Base-by-base conservation (phyloP, 1,284 basidiomycete genomes). In the Meira nashicola region DNA sequence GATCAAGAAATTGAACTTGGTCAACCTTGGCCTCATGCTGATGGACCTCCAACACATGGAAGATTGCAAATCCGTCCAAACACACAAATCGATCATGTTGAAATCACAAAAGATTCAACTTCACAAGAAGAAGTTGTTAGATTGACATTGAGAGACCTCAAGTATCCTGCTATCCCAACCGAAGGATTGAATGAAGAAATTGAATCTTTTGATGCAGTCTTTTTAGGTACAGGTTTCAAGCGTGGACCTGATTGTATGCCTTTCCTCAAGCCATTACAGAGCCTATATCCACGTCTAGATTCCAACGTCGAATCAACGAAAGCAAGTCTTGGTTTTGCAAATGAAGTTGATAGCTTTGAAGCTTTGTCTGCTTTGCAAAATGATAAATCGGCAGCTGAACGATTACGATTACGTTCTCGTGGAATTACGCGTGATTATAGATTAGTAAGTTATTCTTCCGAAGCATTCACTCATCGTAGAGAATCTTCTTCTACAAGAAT, bases 341-440 rank as follows among this genome's bases (percentile, higher is more conserved):
- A 47, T 14, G 71, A 75, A 21, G 64, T 62, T n/a, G 71, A 74
- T 33, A 44, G 21, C 8, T 21, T 21, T 14, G 53, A 49, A 15
- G n/a, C 43, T 7, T 17, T 43, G 12, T 19, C 28, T 23, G 44
- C 38, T 2, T 23, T 47, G 23, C 10, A 47, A 17, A 23, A 54
- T 59, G 60, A 59, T n/a, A 64, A 67, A 60, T 37, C 65, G 68
- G 21, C 65, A 73, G 40, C 69, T 74, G 23, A 53, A 65, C 10
- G 59, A 58, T n/a, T 64, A 66, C 12, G 63, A 53, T 25, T 41
- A 19, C 53, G 68, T 9, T 58, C 63, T 50, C 71, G 75, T 8
- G 75, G 75, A 7, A 75, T 77, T 54, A 67, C 74, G 15, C 58
- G 75, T n/a, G 75, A 76, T 47, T 77, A 77, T 63, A 63, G 71